These are phyloP conservation scores for Cercospora zeina DNA, from an alignment of 2,329 filamentous ascomycete genomes.

Conservation along the genomic window DNA sequence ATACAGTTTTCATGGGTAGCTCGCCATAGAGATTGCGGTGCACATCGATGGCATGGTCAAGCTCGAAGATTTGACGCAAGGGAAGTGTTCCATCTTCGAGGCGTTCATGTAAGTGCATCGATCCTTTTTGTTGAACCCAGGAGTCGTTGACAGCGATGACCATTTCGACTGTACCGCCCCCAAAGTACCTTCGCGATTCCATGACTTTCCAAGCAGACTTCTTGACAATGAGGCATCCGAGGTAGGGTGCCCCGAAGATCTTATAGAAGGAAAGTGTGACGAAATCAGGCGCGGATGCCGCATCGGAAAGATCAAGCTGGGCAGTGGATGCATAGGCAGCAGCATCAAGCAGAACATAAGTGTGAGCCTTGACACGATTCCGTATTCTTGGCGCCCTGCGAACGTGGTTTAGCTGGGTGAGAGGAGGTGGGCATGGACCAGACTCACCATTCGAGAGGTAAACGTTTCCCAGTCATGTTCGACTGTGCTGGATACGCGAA, in stretches of 20 bases:
- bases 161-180: slow-evolving; percentile 89
- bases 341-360: slow-evolving; percentile 75
- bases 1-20: slow-evolving; percentile 61
- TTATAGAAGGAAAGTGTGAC: slow-evolving; percentile 87
- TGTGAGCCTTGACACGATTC: slow-evolving; percentile 29
- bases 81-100: slow-evolving; percentile 89
- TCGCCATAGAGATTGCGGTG: slow-evolving; percentile 70
- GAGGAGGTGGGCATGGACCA: background rate
- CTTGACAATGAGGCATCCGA: slow-evolving; percentile 79
- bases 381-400: slow-evolving; percentile 46
- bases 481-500: slow-evolving; percentile 89
- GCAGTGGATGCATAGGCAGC: slow-evolving; percentile 77
- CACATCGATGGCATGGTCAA: slow-evolving; percentile 70
- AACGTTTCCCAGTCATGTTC: slow-evolving; percentile 79
- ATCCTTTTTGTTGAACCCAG: slow-evolving; percentile 74
- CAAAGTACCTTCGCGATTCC: slow-evolving; percentile 73
- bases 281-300: slow-evolving; percentile 80
- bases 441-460: slow-evolving; percentile 69
- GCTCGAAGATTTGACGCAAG: slow-evolving; percentile 81
- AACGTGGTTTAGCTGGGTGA: slow-evolving; percentile 9
- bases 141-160: slow-evolving; percentile 69
- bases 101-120: slow-evolving; percentile 68
- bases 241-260: slow-evolving; percentile 89
- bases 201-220: slow-evolving; percentile 65
- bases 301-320: slow-evolving; percentile 67